These are phyloP conservation scores for Saturnispora ahearnii DNA, from an alignment of 805 yeast species.

Conservation along the genomic window DNA sequence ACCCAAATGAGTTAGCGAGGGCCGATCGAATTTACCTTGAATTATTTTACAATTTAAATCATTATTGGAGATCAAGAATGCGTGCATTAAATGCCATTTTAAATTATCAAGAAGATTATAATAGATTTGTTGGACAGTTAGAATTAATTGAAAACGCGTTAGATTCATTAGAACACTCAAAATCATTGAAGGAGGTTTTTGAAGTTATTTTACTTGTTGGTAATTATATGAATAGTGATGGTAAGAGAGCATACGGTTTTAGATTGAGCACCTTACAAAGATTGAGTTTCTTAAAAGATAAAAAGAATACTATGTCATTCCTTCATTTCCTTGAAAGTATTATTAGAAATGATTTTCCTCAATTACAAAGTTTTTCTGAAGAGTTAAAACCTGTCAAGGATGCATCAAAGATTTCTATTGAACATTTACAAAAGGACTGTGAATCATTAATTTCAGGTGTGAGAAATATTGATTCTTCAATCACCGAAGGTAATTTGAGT, in stretches of 20 bases:
- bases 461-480: constrained; percentile 60
- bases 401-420: constrained; percentile 71
- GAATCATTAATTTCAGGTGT: constrained; percentile 50
- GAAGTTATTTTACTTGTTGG: constrained; percentile 87
- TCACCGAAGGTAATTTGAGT: constrained; percentile 78
- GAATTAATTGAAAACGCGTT: constrained; percentile 67
- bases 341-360: constrained; percentile 78
- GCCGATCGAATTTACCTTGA: constrained; percentile 82
- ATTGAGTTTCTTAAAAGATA: constrained; percentile 84
- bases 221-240: constrained; percentile 90
- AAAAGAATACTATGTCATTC: constrained; percentile 77
- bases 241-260: constrained; percentile 91
- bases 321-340: constrained; percentile 87
- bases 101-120: constrained; percentile 69
- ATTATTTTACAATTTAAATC: constrained; percentile 71
- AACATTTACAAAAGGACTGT: constrained; percentile 72
- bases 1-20: constrained; percentile 69
- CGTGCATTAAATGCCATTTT: constrained; percentile 67
- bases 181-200: constrained; percentile 60
- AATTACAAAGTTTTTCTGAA: constrained; percentile 61
- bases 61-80: constrained; percentile 89
- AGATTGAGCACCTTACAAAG: constrained; percentile 83
- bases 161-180: constrained; percentile 54
- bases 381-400: constrained; percentile 52
- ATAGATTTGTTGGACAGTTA: constrained; percentile 58